Base-by-base conservation (phyloP, 129 eudicot species). In the Logfia minima region DNA sequence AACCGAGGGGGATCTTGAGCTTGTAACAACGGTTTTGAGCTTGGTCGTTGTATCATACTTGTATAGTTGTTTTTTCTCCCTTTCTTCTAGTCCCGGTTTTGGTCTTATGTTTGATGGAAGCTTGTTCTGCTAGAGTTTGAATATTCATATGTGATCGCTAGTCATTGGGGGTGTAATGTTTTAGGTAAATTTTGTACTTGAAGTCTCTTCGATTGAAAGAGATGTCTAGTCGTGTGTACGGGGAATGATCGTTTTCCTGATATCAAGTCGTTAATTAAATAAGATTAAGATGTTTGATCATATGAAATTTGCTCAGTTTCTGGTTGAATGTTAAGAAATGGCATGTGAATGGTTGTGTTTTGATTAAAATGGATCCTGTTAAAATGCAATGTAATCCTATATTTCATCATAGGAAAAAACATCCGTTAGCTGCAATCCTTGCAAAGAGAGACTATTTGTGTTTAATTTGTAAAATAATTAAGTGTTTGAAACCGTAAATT, bases 231-330 rank as follows among this genome's bases (percentile, higher is more conserved):
- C 28, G 23, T 64, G n/a, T 64, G 22, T 48, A 4, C 0, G 64
- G 80, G 65, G 80, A 76, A 76, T 66, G 8, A 45, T 75, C 79
- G 79, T 29, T 75, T 48, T 75, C 79, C 79, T 28, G 4, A 48
- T 76, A 32, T 76, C 13, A 64, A 65, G 72, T 76, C 37, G 14
- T 29, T 52, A 45, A 76, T 29, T 52, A 45, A 76, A 41, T 76
- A 75, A 75, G 79, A 48, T 75, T 75, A 64, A 64, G 74, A 69
- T 39, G 37, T 39, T 24, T 19, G 63, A n/a, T 56, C 18, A 21
- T 68, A 68, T 34, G 53, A 34, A 37, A 17, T 56, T 23, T 75
- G 71, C 0, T 59, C 4, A 64, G 7, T 74, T 22, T 37, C 18
- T 61, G n/a, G 78, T 73, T 73, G 66, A 35, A 18, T 21, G 28